Conservation (phyloP, 2,329 filamentous ascomycete species). For the Fusarium scirpi region DNA sequence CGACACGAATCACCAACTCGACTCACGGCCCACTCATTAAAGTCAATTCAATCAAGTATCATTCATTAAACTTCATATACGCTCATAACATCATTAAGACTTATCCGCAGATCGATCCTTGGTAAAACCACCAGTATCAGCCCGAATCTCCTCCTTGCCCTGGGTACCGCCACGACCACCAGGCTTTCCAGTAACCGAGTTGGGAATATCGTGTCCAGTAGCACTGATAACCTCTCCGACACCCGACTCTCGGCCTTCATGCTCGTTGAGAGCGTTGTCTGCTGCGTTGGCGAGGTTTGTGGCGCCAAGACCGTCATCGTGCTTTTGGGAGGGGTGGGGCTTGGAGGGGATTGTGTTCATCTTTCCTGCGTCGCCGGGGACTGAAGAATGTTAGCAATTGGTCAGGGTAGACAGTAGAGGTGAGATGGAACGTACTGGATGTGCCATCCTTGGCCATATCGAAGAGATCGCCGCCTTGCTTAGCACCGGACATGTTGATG, state of each 20-base stretch:
- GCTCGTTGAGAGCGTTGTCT: constrained; percentile 3
- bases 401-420: too few relatives aligned
- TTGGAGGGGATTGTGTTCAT: constrained; percentile 23
- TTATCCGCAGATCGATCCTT: constrained; percentile 4
- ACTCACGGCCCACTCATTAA: accelerated
- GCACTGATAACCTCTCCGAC: constrained; percentile 17
- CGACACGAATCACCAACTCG: accelerated
- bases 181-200: constrained; percentile 14
- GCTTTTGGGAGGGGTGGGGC: constrained; percentile 15
- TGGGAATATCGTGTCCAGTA: constrained; percentile 16
- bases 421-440: constrained; percentile 1
- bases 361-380: constrained; percentile 26
- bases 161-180: constrained; percentile 22
- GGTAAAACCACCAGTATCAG: constrained; percentile 3
- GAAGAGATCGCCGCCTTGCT: constrained; percentile 32
- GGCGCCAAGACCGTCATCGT: constrained; percentile 18
- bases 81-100: not conserved
- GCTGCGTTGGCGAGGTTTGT: constrained; percentile 11
- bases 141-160: constrained; percentile 18
- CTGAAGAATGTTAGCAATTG: too few relatives aligned
- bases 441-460: constrained; percentile 36
- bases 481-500: constrained; percentile 14
- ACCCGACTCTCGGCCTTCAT: not conserved
- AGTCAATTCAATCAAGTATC: accelerated
- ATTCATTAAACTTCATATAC: not conserved